Evolutionary conservation across 345 rosid genomes (phyloP).

Genomic region (Aquilaria sinensis): DNA sequence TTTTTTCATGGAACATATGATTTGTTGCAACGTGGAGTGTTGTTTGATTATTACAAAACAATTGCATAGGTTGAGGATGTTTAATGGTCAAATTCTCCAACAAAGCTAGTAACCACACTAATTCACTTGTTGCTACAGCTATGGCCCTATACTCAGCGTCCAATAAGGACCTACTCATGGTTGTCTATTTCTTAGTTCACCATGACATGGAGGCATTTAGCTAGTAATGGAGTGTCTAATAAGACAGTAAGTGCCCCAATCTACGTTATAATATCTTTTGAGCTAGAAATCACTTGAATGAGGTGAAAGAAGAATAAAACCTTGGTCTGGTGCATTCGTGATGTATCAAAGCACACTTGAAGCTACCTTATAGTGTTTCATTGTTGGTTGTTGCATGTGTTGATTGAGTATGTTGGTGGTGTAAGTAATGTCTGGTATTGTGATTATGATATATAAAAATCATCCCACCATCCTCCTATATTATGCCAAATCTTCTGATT

Average conservation of each 20-base stretch:
- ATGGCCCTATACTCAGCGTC: conserved; percentile 11
- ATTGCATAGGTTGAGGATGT: not conserved
- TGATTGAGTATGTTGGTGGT: not conserved
- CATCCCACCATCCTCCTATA: not conserved
- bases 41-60: not conserved
- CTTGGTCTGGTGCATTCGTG: not conserved
- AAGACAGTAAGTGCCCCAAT: conserved; percentile 6
- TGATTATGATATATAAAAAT: not conserved
- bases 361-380: not conserved
- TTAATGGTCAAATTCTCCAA: not conserved
- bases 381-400: not conserved
- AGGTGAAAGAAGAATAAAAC: not conserved
- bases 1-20: conserved; percentile 2
- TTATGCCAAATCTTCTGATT: not conserved
- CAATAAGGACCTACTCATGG: not conserved
- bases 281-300: not conserved
- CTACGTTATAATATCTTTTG: conserved; percentile 5
- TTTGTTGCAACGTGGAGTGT: not conserved
- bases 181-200: not conserved
- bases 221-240: conserved; percentile 1
- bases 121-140: not conserved
- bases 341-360: not conserved
- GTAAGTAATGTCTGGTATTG: not conserved
- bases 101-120: not conserved
- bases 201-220: not conserved